Evolutionary conservation across 768 basidiomycete genomes (phyloP).

Genomic region (Clavaria fumosa): DNA sequence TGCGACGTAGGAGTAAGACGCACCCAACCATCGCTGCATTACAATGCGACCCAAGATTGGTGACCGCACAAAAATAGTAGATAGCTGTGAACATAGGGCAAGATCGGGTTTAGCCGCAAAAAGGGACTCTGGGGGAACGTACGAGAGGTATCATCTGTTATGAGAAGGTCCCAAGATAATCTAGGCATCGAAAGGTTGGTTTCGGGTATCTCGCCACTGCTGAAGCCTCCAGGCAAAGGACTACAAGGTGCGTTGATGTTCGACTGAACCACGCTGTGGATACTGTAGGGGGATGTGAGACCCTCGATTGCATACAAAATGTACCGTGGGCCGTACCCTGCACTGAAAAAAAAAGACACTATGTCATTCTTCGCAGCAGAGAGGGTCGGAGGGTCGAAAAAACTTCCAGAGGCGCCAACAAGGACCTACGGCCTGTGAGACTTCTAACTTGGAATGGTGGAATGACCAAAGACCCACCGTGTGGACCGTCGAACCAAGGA

Average conservation of each 20-base stretch:
- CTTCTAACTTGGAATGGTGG: too few relatives aligned
- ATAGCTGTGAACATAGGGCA: constrained; percentile 18
- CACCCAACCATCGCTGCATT: constrained; percentile 11
- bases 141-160: constrained; percentile 20
- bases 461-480: too few relatives aligned
- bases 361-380: constrained; percentile 21
- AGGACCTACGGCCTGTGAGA: too few relatives aligned
- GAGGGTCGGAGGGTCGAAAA: constrained; percentile 21
- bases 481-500: too few relatives aligned
- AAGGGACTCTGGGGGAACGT: constrained; percentile 8
- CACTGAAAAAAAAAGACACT: constrained; percentile 25
- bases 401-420: constrained; percentile 26
- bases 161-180: constrained; percentile 21
- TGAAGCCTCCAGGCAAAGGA: constrained; percentile 26
- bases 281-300: too few relatives aligned
- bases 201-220: constrained; percentile 19
- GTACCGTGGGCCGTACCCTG: too few relatives aligned
- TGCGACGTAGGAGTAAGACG: constrained; percentile 7
- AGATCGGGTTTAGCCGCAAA: constrained; percentile 16
- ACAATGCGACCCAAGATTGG: constrained; percentile 23
- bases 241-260: constrained; percentile 23
- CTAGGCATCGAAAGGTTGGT: constrained; percentile 11
- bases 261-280: constrained; percentile 28
- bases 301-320: too few relatives aligned
- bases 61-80: constrained; percentile 13